phyloP scores from a whole-genome alignment of 2,329 filamentous ascomycete genomes.

The Hymenoscyphus repandus region DNA sequence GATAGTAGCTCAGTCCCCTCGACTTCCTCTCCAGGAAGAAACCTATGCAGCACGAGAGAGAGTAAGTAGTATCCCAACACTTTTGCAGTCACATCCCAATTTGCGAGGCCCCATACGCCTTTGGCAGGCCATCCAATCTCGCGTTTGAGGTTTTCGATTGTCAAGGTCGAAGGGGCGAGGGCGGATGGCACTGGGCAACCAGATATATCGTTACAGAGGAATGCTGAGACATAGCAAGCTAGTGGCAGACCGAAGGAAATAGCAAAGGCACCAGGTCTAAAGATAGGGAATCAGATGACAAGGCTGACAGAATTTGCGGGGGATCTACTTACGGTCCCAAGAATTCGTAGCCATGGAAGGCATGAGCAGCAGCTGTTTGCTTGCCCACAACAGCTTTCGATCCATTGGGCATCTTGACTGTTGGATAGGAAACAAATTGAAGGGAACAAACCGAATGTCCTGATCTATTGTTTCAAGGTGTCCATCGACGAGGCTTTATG shows the following conservation, averaged over 20 bases:
- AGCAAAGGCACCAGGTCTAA: conserved; percentile 66
- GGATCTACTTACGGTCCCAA: conserved; percentile 28
- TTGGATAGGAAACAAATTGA: conserved; percentile 4
- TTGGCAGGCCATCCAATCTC: conserved; percentile 77
- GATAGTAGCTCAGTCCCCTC: conserved; percentile 66
- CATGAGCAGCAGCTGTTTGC: conserved; percentile 13
- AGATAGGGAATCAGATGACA: conserved; percentile 5
- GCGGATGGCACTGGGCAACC: conserved; percentile 85
- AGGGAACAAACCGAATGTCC: not conserved
- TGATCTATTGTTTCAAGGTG: not conserved
- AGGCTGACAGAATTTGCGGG: not conserved
- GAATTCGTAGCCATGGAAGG: conserved; percentile 32
- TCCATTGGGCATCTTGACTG: conserved; percentile 22
- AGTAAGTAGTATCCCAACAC: conserved; percentile 73
- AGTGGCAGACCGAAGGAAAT: conserved; percentile 79
- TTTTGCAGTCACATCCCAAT: conserved; percentile 62
- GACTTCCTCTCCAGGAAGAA: conserved; percentile 68
- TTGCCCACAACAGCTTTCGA: conserved; percentile 19
- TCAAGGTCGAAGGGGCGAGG: conserved; percentile 65
- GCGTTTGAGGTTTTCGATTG: conserved; percentile 65
- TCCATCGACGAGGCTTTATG: conserved; percentile 9
- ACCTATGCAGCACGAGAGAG: conserved; percentile 66
- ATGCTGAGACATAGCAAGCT: conserved; percentile 72
- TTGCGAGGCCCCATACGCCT: conserved; percentile 66
- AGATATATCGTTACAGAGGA: conserved; percentile 86